Conservation (phyloP, 305 asterid genomes). For the Fraxinus velutina region DNA sequence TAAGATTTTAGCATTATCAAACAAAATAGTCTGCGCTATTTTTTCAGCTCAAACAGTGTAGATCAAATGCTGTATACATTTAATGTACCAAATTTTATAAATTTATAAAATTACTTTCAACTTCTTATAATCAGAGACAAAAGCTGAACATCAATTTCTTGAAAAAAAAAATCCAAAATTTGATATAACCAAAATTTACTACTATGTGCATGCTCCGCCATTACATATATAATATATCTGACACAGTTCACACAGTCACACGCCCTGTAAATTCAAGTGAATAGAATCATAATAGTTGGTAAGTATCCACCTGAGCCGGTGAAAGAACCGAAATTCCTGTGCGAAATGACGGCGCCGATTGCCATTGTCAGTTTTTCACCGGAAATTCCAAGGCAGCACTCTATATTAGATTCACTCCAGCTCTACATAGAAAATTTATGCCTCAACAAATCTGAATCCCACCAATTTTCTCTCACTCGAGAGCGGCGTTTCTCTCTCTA, state of each 20-base stretch:
- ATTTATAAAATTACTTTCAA: neutral
- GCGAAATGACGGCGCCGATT: conserved; percentile 69
- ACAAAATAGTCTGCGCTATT: neutral
- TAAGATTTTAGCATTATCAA: neutral
- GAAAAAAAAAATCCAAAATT: neutral
- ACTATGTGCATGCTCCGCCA: neutral
- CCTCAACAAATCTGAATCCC: neutral
- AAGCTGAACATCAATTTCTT: neutral
- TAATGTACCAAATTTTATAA: neutral
- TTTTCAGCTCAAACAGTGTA: neutral
- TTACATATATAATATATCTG: neutral
- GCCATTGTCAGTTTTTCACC: conserved; percentile 47
- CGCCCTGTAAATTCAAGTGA: neutral
- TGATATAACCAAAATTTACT: neutral
- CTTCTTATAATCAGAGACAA: neutral
- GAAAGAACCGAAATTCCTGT: conserved; percentile 63
- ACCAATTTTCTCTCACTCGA: neutral
- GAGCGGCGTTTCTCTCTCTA: conserved; percentile 12
- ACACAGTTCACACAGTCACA: neutral
- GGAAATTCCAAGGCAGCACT: conserved; percentile 18
- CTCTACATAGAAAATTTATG: neutral
- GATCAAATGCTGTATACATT: neutral
- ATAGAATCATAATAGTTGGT: neutral
- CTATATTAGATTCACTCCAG: conserved; percentile 12
- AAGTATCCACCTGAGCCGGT: conserved; percentile 38